Percentiles rank a stretch among this genome's conserved stretches.
Conservation (phyloP, 2,329 filamentous ascomycete genomes). For the Aciculosporium take region DNA sequence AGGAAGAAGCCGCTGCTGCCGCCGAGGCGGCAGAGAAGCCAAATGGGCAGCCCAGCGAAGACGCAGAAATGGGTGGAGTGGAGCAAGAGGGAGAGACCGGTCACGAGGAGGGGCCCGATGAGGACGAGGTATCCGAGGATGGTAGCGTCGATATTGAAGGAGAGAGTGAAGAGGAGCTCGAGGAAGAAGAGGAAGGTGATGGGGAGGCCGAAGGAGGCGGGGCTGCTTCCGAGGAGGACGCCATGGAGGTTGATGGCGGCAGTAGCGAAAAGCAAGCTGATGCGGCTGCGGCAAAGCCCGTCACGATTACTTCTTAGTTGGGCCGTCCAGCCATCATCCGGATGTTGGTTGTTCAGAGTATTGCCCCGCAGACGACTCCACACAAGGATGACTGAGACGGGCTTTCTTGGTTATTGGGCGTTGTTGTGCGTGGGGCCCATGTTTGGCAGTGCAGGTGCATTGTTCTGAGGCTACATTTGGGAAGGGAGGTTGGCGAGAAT, state of each 20-base stretch:
- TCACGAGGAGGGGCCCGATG: slow-evolving; percentile 35
- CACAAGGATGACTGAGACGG: not conserved
- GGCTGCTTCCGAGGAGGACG: slow-evolving; percentile 25
- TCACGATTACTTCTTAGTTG: slow-evolving; percentile 20
- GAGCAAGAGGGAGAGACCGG: slow-evolving; percentile 31
- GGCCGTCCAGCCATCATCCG: not conserved
- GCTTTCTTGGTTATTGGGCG: not conserved
- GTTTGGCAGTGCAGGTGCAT: not conserved
- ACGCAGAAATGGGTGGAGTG: slow-evolving; percentile 61
- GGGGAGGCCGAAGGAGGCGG: slow-evolving; percentile 14
- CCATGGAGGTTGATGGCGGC: slow-evolving; percentile 36
- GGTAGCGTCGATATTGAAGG: slow-evolving; percentile 68
- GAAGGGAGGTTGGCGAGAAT: not conserved
- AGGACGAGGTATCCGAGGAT: slow-evolving; percentile 56
- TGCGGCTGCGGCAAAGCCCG: slow-evolving; percentile 19
- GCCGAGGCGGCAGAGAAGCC: slow-evolving; percentile 34
- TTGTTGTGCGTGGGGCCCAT: not conserved
- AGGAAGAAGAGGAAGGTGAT: slow-evolving; percentile 43
- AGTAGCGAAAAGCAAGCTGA: slow-evolving; percentile 22
- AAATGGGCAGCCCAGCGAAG: slow-evolving; percentile 34
- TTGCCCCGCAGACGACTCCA: not conserved
- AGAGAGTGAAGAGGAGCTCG: slow-evolving; percentile 59
- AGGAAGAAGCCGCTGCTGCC: slow-evolving; percentile 48
- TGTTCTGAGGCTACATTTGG: not conserved
- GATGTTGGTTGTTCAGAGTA: not conserved